Conservation (phyloP, 1,284 basidiomycete genomes). For the Fomitopsis pinicola region DNA sequence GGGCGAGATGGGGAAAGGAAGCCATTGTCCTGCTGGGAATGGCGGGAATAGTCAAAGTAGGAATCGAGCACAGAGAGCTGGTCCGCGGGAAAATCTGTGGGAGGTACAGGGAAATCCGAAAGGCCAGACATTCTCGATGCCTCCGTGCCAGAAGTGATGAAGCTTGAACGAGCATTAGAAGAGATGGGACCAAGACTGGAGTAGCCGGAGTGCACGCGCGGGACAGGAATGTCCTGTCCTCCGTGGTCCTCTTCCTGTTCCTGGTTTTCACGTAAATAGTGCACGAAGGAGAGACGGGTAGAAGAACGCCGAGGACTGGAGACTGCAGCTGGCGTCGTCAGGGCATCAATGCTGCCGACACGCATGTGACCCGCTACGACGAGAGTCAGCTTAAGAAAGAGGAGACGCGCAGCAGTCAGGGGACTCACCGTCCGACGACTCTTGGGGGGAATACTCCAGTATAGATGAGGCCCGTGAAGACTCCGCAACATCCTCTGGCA, state of each 20-base stretch:
- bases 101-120: conserved; percentile 71
- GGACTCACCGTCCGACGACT: conserved; percentile 42
- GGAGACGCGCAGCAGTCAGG: neutral
- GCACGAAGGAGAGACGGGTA: conserved; percentile 25
- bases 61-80: conserved; percentile 20
- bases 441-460: conserved; percentile 33
- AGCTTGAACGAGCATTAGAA: conserved; percentile 55
- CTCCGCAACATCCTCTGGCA: conserved; percentile 60
- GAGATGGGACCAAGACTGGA: conserved; percentile 35
- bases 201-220: conserved; percentile 19
- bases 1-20: conserved; percentile 11
- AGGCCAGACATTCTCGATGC: conserved; percentile 63
- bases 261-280: conserved; percentile 15
- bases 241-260: neutral
- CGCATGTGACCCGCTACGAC: conserved; percentile 41
- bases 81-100: conserved; percentile 26
- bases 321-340: conserved; percentile 44
- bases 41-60: conserved; percentile 17
- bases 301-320: conserved; percentile 39
- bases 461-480: conserved; percentile 53
- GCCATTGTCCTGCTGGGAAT: conserved; percentile 8
- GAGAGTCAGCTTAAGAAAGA: neutral
- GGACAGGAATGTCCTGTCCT: conserved; percentile 5
- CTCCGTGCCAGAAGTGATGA: conserved; percentile 56
- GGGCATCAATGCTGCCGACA: conserved; percentile 48